Base-by-base conservation (phyloP, 495 filamentous ascomycete species). In the Penicillium cinerascens region DNA sequence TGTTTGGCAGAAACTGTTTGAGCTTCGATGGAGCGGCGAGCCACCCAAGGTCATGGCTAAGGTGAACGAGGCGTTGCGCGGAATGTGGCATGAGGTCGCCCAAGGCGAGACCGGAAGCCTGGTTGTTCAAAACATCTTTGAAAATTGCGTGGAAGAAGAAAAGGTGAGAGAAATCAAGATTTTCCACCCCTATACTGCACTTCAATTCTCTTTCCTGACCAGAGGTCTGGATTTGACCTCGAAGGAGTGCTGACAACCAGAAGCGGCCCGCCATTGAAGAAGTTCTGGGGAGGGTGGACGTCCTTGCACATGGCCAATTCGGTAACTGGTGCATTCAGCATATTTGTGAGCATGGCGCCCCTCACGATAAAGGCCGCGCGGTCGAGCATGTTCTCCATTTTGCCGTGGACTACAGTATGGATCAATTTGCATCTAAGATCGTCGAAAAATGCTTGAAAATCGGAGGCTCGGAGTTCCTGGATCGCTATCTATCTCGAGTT, bases 241-340 rank as follows among this genome's bases (percentile, higher is more conserved):
- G 37, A 33, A 33, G 3, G 29, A 33, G 37, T 61, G 54, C 77
- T 79, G 63, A 82, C 56, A 48, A 40, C 39, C 26, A 20, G 18
- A 47, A 96, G 92, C 90, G 93, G 54, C 89, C 90, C 39, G 96
- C 93, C 64, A 95, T 98, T 61, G 91, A 95, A 69, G 93, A 98
- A 65, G 93, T 98, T 6, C 78, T 98, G 23, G 84, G 79, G 29
- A 96, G 91, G 66, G 95, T 97, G 50, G 90, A 97, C 69, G 85
- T 96, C 47, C 89, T 98, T 61, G 87, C 93, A 41, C 93, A 95
- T 69, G 93, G 93, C n/a, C 93, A 98, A 64, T 98, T 97, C 66
- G 93, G 93, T 43, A 98, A 98, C 64, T 98, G 93, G 93, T 98
- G 93, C 71, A 97, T 98, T 59, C 93, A 98, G 70, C 93, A 98